Base-by-base conservation (phyloP, 768 basidiomycete species). In the Serendipita indica region DNA sequence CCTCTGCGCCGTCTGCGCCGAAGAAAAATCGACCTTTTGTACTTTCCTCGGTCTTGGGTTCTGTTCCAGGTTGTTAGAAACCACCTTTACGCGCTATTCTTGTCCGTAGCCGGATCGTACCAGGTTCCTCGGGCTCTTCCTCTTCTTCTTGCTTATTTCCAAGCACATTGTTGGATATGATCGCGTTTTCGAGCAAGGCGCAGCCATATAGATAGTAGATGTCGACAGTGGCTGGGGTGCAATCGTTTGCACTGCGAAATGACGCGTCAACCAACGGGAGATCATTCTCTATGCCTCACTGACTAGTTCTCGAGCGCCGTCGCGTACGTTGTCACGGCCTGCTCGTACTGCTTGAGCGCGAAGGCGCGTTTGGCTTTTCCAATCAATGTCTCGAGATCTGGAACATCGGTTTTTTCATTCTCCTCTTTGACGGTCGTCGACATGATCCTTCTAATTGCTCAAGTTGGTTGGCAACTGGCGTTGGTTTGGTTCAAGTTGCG, bases 191-290 rank as follows among this genome's bases (percentile, higher is more conserved):
- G 58, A 96, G 76, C 39, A 98, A 72, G 3, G 96, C 91, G 69
- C 86, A 91, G 13, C 96, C 96, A 66, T 98, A 99, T 2, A 79
- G 76, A 60, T 94, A 84, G 61, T 97, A 87, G 20, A 94, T 68
- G 65, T 97, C 90, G 5, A 91, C 94, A 57, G 78, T 83, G 66
- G 88, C 83, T 0, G 86, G 83, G 22, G 85, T 80, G 65, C 90
- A 77, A 52, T 98, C 92, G 34, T 82, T 87, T 60, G 82, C 73
- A 64, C 81, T 75, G 59, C 33, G 33, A 41, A 58, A 33, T 59
- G 49, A 58, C 58, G 56, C 57, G 7, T 41, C 22, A 30, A 62
- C 34, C 46, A 59, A 69, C 70, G 70, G 67, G 73, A 81, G 4
- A 16, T 2, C 7, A 28, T 16, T 5, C 30, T 7, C n/a, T 22